Base-by-base conservation (phyloP, 495 filamentous ascomycete species). In the Aspergillus sparsus region DNA sequence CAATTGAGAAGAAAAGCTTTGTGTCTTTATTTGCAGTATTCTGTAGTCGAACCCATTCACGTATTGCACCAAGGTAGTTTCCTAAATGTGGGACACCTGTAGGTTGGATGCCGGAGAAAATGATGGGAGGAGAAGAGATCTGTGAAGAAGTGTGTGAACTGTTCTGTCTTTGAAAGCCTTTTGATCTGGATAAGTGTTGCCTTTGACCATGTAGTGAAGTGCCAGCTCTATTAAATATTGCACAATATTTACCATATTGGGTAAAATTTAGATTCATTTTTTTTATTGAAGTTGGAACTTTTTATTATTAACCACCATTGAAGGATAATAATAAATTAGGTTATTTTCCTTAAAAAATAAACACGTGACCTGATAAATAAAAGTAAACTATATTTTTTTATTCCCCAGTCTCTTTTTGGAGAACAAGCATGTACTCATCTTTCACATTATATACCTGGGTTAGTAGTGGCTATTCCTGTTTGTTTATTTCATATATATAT, bases 101-200 rank as follows among this genome's bases (percentile, higher is more conserved):
- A 15, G 94, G 95, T 67, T 98, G 94, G 62, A 98, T 98, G 33
- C 92, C 94, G 9, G 95, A 98, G 79, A 98, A 98, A 61, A 98
- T 69, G 11, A 69, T 64, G 27, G 60, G 42, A 10, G 16, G 21
- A 46, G 35, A 9, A 6, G 57, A 7, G 18, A 41, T 9, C 7
- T 16, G 13, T 47, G 49, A 49, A 12, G 55, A 7, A 46, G 50
- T 34, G 18, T 55, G 46, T 51, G 47, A 49, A 27, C 61, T 64
- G 36, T 53, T 36, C 51, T 42, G 60, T 66, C 58, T 62, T 47
- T 31, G 53, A 33, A 21, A 32, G 36, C 31, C 47, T 5, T 55
- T 55, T 21, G 10, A 16, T 41, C 11, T 37, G 37, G 11, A 56
- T 15, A 36, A 6, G 7, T 34, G 13, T 49, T 60, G 18, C 55